Conservation (phyloP, 257 asterid species). For the Cordia subcordata region DNA sequence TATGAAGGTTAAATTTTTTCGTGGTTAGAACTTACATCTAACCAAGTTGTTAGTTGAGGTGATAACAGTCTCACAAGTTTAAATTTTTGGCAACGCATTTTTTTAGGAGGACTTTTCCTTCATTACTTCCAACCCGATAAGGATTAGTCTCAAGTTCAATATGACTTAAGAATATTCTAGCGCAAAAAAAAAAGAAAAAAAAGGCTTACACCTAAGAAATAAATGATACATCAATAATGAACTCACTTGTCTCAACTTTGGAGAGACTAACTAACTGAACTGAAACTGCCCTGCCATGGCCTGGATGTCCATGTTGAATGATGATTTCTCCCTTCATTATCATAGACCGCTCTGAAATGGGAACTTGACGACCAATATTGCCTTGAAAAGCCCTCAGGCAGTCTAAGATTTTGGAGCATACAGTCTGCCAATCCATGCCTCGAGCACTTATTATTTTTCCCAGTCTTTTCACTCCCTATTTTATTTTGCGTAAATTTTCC, state of each 20-base stretch:
- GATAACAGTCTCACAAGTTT: no score
- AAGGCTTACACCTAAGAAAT: no score
- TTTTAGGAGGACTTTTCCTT: no score
- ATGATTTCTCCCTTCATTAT: constrained; percentile 32
- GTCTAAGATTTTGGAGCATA: constrained; percentile 11
- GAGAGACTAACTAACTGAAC: constrained; percentile 35
- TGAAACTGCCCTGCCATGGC: constrained; percentile 26
- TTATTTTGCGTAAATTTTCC: not conserved
- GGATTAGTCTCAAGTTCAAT: no score
- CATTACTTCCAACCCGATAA: no score
- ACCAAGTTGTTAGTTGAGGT: no score
- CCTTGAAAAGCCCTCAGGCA: constrained; percentile 29
- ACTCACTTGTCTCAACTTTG: constrained; percentile 29
- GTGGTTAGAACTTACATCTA: no score
- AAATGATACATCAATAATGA: not conserved
- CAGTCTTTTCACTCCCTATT: not conserved
- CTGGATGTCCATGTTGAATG: constrained; percentile 28
- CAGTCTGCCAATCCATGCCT: constrained; percentile 11
- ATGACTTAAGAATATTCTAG: no score
- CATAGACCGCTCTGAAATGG: constrained; percentile 1
- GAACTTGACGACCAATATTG: constrained; percentile 2
- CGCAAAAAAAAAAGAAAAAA: no score
- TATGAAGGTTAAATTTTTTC: no score
- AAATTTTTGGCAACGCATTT: no score
- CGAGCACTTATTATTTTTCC: not conserved